These are phyloP conservation scores for Pseudogymnoascus sp. DNA, from an alignment of 2,329 filamentous ascomycete genomes.

Conservation along the genomic window DNA sequence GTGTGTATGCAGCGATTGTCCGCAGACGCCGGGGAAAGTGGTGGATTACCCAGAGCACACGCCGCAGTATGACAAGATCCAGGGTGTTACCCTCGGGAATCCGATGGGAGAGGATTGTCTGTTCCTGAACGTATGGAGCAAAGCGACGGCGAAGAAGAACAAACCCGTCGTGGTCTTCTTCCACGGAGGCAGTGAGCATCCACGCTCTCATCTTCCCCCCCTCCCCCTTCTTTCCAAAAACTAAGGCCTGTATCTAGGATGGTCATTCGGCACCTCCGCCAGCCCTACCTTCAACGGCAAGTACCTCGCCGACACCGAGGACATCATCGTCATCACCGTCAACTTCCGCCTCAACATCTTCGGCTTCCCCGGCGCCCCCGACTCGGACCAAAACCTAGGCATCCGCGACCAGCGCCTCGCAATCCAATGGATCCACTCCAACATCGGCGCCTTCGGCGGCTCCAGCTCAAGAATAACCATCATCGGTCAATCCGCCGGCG, in stretches of 20 bases:
- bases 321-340: conserved; percentile 18
- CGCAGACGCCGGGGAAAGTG: background rate
- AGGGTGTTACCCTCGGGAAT: background rate
- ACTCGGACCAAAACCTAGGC: conserved; percentile 38
- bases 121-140: conserved; percentile 10
- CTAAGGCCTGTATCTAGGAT: background rate
- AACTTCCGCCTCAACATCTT: conserved; percentile 17
- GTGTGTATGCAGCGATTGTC: background rate
- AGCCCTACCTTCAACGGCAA: conserved; percentile 8
- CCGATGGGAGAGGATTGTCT: conserved; percentile 13
- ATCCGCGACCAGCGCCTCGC: conserved; percentile 45
- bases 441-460: conserved; percentile 46
- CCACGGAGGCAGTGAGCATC: background rate
- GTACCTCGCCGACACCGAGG: conserved; percentile 14
- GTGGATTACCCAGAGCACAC: conserved; percentile 4
- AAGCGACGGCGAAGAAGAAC: background rate
- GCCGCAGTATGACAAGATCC: background rate
- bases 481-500: conserved; percentile 48
- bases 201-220: background rate
- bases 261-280: background rate
- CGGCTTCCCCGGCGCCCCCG: background rate
- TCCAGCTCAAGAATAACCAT: conserved; percentile 44
- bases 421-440: conserved; percentile 44
- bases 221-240: background rate
- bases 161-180: conserved; percentile 1